A percentile compares a stretch with the other conserved stretches of the same genome.
These are phyloP conservation scores for Fusarium sp. DNA, from an alignment of 2,329 filamentous ascomycete species.

Conservation along the genomic window DNA sequence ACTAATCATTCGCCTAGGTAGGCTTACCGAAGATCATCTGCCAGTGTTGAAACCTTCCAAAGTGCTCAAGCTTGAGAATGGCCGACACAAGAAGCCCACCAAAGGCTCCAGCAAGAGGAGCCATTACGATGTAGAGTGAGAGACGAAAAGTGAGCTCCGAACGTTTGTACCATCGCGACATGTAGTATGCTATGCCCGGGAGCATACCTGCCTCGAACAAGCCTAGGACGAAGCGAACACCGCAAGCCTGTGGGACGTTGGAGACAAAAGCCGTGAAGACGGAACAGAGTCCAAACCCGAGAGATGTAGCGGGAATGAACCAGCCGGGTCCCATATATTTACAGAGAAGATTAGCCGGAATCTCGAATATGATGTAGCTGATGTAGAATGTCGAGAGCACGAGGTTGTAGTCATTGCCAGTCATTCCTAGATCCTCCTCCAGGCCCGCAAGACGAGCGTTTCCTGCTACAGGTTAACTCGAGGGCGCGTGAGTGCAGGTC, in stretches of 20 bases:
- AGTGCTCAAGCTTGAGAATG: slow-evolving; percentile 71
- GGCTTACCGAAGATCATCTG: slow-evolving; percentile 73
- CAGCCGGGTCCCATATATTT: slow-evolving; percentile 76
- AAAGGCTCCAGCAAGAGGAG: slow-evolving; percentile 76
- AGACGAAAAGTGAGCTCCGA: slow-evolving; percentile 75
- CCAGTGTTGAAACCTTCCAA: slow-evolving; percentile 72
- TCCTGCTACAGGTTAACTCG: slow-evolving; percentile 12
- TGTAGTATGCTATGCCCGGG: slow-evolving; percentile 76
- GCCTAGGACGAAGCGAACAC: slow-evolving; percentile 72
- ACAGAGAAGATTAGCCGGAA: slow-evolving; percentile 73
- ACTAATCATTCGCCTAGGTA: accelerated
- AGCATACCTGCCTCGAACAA: slow-evolving; percentile 77
- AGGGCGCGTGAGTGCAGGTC: accelerated
- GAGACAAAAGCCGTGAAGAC: slow-evolving; percentile 74
- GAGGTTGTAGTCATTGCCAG: slow-evolving; percentile 73
- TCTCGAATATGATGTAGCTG: slow-evolving; percentile 76
- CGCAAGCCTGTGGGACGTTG: slow-evolving; percentile 62
- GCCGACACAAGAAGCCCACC: slow-evolving; percentile 75
- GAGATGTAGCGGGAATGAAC: slow-evolving; percentile 71
- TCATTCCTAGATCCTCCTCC: slow-evolving; percentile 38
- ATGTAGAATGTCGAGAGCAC: slow-evolving; percentile 75
- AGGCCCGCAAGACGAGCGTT: slow-evolving; percentile 40
- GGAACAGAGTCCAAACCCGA: slow-evolving; percentile 72
- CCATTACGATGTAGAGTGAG: slow-evolving; percentile 76
- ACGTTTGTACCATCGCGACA: slow-evolving; percentile 74